phyloP scores from a whole-genome alignment of 2,329 filamentous ascomycete species.

The Phyllosticta citrichinensis region DNA sequence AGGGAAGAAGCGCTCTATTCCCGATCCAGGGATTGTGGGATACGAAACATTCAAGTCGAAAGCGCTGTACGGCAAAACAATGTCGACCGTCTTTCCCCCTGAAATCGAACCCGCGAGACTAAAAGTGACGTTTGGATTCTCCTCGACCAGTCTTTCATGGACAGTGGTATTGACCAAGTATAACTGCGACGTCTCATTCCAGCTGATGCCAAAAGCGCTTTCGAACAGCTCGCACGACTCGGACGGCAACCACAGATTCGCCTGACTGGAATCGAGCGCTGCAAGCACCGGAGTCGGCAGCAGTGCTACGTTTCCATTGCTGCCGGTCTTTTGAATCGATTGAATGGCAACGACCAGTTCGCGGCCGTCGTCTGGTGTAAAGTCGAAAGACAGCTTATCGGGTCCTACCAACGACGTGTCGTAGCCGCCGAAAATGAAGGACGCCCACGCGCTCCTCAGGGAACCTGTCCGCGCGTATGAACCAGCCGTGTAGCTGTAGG shows the following conservation, averaged over 20 bases:
- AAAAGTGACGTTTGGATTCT: slow-evolving; percentile 20
- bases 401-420: slow-evolving; percentile 27
- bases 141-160: slow-evolving; percentile 21
- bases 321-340: background rate
- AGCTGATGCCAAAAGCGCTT: slow-evolving; percentile 28
- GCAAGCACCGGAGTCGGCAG: background rate
- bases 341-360: slow-evolving; percentile 2
- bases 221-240: slow-evolving; percentile 31
- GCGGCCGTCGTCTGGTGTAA: background rate
- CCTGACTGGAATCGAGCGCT: background rate
- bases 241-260: slow-evolving; percentile 17
- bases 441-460: background rate
- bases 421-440: slow-evolving; percentile 32
- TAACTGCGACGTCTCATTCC: slow-evolving; percentile 25
- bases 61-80: slow-evolving; percentile 3
- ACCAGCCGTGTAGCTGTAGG: slow-evolving; percentile 3
- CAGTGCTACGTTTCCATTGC: background rate
- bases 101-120: background rate
- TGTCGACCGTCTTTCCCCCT: background rate
- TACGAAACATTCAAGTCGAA: background rate
- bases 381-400: slow-evolving; percentile 17
- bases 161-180: slow-evolving; percentile 31
- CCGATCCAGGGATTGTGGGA: background rate
- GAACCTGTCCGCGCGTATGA: background rate
- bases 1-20: slow-evolving; percentile 24